Evolutionary conservation across 805 yeast species (phyloP).

Genomic region (Saccharomycopsis guyanensis): DNA sequence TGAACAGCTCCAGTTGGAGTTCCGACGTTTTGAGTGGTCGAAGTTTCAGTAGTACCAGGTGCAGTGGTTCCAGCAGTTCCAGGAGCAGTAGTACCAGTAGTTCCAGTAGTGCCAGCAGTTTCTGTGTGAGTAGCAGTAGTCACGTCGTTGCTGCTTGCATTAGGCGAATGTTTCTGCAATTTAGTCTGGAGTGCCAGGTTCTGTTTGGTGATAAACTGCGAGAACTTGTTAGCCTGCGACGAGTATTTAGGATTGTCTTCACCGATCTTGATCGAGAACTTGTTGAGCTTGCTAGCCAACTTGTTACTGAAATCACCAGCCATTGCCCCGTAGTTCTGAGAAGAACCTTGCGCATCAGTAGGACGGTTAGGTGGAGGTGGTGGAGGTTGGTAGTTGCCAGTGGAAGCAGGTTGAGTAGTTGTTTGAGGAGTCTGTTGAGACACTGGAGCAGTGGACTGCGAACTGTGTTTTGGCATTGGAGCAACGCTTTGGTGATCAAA

Average conservation of each 20-base stretch:
- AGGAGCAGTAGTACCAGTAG: neutral
- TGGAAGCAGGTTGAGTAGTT: neutral
- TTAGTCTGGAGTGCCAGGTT: conserved; percentile 9
- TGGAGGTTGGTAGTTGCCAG: neutral
- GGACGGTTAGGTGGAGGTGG: neutral
- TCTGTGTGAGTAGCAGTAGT: too few species aligned
- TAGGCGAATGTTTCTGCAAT: too few species aligned
- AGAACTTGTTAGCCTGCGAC: conserved; percentile 8
- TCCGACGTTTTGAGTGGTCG: too few species aligned
- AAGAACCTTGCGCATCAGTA: neutral
- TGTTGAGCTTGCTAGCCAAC: conserved; percentile 5
- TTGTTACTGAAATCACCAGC: conserved; percentile 13
- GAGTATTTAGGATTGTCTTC: conserved; percentile 12
- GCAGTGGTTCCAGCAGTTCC: neutral
- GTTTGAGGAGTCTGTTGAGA: neutral
- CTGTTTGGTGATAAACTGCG: conserved; percentile 7
- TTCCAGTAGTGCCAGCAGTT: too few species aligned
- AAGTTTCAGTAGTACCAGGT: neutral
- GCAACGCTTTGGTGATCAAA: neutral
- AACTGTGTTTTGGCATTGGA: neutral
- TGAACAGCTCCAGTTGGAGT: too few species aligned
- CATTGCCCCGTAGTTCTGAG: neutral
- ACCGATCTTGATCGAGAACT: conserved; percentile 12
- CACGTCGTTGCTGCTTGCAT: too few species aligned
- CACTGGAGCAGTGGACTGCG: neutral